Base-by-base conservation (phyloP, 2,329 filamentous ascomycete species). In the Scorias spongiosa region DNA sequence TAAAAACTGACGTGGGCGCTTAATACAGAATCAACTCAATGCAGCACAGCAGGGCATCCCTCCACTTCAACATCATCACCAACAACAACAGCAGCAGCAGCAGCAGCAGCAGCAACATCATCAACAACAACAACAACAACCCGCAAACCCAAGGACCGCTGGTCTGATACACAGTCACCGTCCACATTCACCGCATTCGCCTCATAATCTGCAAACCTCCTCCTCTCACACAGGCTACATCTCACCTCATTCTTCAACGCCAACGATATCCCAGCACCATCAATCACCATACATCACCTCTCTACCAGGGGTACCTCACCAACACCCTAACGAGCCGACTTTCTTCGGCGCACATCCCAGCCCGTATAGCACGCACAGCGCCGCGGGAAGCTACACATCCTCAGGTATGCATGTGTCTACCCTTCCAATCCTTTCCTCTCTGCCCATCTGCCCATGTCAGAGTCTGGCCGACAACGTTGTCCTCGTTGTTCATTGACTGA, bases 371-470 rank as follows among this genome's bases (percentile, higher is more conserved):
- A 81, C 84, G 44, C 80, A 84, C 53, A 85, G 81, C 66, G 77
- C 81, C 48, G 79, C 82, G 44, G 84, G 81, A 65, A 83, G 83
- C 67, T 94, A 93, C 66, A 80, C 84, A 51, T 85, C 86, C 60
- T 83, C 84, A 70, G 84, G 85, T 91, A 68, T 72, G 11, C 32
- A 15, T 36, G 32, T 36, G 11, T 28, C 29, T 9, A 30, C 2
- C 12, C 17, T 41, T 38, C 26, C 38, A 43, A 41, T 39, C 14
- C 29, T 26, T 41, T 40, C 36, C 15, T 42, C n/a, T 26, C 7
- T 26, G 7, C 20, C 7, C 20, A 7, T 26, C 20, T 26, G 20
- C 20, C 20, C 20, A 26, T 26, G 20, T 26, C 20, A 26, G 20
- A 26, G 20, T 26, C 7, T 26, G 20, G 20, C 20, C 7, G 3